phyloP scores from a whole-genome alignment of 2,329 filamentous ascomycete genomes.

The Diplodia seriata region DNA sequence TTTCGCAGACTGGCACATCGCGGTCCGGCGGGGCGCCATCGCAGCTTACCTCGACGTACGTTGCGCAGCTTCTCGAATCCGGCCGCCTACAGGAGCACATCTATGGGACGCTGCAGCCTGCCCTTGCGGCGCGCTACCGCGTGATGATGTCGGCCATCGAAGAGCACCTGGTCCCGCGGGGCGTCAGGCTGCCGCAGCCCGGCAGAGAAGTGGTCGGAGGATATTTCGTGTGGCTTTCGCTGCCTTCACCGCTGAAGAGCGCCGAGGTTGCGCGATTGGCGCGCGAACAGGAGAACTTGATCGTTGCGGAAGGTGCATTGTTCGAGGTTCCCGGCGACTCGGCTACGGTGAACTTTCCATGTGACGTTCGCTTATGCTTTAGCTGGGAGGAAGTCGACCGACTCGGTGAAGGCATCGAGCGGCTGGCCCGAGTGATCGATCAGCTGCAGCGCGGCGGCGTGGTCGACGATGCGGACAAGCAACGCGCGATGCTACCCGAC shows the following conservation, averaged over 20 bases:
- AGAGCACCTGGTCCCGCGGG: conserved; percentile 67
- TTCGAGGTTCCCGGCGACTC: conserved; percentile 66
- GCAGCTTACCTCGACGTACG: conserved; percentile 64
- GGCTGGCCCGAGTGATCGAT: conserved; percentile 62
- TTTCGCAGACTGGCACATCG: conserved; percentile 67
- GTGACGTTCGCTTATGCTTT: conserved; percentile 71
- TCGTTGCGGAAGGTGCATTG: conserved; percentile 71
- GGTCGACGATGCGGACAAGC: conserved; percentile 25
- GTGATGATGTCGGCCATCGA: conserved; percentile 66
- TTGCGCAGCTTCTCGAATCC: conserved; percentile 61
- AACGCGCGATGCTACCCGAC: conserved; percentile 34
- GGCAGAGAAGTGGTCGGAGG: conserved; percentile 69
- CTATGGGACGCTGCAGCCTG: conserved; percentile 59
- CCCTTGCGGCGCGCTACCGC: conserved; percentile 61
- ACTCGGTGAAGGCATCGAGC: conserved; percentile 70
- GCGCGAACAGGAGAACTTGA: conserved; percentile 67
- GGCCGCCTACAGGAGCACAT: conserved; percentile 63
- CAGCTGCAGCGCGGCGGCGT: conserved; percentile 43
- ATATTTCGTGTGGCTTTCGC: conserved; percentile 82
- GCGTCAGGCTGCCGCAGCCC: conserved; percentile 58
- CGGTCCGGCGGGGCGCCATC: conserved; percentile 66
- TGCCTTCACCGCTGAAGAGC: conserved; percentile 64
- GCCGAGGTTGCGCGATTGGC: conserved; percentile 64
- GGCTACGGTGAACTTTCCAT: conserved; percentile 61
- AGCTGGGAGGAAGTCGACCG: conserved; percentile 70